Evolutionary conservation across 169 alveolate genomes (phyloP).

Genomic region (Plasmodium berghei): DNA sequence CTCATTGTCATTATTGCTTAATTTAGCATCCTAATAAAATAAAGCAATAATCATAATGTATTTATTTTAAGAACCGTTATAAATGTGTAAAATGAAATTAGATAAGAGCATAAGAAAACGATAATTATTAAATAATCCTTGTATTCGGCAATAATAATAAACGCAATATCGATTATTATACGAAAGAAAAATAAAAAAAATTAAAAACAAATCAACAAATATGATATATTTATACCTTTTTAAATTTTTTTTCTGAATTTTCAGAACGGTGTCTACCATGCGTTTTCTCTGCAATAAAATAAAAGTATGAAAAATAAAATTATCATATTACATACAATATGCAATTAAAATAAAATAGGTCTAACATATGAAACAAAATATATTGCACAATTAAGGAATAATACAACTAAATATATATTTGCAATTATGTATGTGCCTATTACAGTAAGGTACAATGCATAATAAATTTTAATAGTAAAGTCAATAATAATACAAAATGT

Average conservation of each 20-base stretch:
- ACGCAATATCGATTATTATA: too few relatives aligned
- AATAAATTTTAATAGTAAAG: neutral
- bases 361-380: neutral
- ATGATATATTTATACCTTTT: slow-evolving; percentile 10
- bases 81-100: neutral
- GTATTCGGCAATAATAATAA: too few relatives aligned
- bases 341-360: neutral
- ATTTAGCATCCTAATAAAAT: slow-evolving; percentile 25
- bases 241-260: slow-evolving; percentile 17
- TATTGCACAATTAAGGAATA: neutral
- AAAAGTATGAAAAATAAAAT: neutral
- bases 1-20: slow-evolving; percentile 28
- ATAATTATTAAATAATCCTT: too few relatives aligned
- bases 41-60: neutral
- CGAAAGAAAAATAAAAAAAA: too few relatives aligned
- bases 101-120: neutral
- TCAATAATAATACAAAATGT: too few relatives aligned
- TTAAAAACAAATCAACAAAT: too few relatives aligned
- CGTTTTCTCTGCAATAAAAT: slow-evolving; percentile 26
- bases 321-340: neutral
- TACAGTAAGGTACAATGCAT: neutral
- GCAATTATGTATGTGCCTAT: neutral
- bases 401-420: neutral
- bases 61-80: too few relatives aligned
- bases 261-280: slow-evolving; percentile 49